Evolutionary conservation across 1,284 basidiomycete species (phyloP).

Genomic region (Chondrostereum purpureum): DNA sequence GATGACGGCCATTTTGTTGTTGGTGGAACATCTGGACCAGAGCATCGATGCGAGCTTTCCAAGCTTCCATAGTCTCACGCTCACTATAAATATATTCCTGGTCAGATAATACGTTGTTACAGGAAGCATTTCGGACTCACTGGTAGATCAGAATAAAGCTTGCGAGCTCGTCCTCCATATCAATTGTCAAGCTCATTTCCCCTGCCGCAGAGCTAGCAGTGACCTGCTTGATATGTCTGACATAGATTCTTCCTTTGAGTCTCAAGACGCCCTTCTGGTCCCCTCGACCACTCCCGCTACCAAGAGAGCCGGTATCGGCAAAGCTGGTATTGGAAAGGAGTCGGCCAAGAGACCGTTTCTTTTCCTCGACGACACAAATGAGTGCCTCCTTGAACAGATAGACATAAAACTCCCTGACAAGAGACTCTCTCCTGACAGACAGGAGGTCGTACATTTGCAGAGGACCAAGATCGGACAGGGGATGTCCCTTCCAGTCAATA

Average conservation of each 20-base stretch:
- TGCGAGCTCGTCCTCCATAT: constrained; percentile 94
- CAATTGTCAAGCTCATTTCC: constrained; percentile 86
- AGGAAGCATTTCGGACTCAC: constrained; percentile 2
- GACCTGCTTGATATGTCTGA: constrained; percentile 86
- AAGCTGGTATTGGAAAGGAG: constrained; percentile 54
- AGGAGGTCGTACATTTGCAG: constrained; percentile 90
- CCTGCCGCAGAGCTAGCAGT: constrained; percentile 70
- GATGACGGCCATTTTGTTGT: constrained; percentile 24
- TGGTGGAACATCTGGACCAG: constrained; percentile 66
- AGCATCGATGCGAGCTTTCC: constrained; percentile 74
- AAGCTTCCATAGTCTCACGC: constrained; percentile 79
- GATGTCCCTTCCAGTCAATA: constrained; percentile 91
- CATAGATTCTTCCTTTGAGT: constrained; percentile 91
- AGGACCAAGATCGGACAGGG: constrained; percentile 78
- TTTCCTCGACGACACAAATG: constrained; percentile 93
- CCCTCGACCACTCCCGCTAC: constrained; percentile 37
- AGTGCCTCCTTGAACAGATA: constrained; percentile 96
- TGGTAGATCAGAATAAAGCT: constrained; percentile 94
- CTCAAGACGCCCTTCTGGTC: constrained; percentile 68
- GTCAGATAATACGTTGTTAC: background rate
- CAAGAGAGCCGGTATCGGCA: constrained; percentile 38
- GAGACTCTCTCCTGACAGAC: constrained; percentile 78
- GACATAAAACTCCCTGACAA: constrained; percentile 88
- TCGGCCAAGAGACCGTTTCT: constrained; percentile 72
- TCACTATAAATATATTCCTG: constrained; percentile 33